Conservation (phyloP, 1,284 basidiomycete species). For the Neonothopanus nambi region DNA sequence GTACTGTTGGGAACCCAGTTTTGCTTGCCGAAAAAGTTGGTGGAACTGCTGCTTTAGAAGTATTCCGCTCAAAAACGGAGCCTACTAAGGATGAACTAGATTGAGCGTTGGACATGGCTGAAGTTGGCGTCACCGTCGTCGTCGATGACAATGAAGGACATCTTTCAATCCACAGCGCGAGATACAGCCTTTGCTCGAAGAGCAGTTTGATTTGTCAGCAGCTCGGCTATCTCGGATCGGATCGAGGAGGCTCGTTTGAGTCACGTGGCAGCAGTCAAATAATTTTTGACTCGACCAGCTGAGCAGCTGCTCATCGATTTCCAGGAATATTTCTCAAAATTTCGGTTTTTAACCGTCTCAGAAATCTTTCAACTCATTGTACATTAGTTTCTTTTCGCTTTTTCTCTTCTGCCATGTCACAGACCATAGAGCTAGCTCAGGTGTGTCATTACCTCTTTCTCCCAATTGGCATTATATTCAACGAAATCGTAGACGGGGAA, state of each 20-base stretch:
- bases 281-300: too few species aligned
- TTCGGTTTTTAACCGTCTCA: constrained; percentile 28
- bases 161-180: too few species aligned
- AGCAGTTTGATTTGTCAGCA: too few species aligned
- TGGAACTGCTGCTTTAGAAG: constrained; percentile 30
- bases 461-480: constrained; percentile 10
- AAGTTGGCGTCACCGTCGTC: too few species aligned
- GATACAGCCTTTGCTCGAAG: too few species aligned
- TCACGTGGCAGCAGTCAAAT: too few species aligned
- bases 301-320: too few species aligned
- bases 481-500: constrained; percentile 74
- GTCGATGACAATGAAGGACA: too few species aligned
- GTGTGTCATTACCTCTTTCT: constrained; percentile 29
- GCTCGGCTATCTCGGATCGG: too few species aligned
- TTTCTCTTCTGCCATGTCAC: constrained; percentile 39
- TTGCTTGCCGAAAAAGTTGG: constrained; percentile 29
- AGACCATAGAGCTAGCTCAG: constrained; percentile 58
- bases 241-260: too few species aligned
- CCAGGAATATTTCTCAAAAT: constrained; percentile 21
- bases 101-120: too few species aligned
- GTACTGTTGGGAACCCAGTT: constrained; percentile 58
- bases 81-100: constrained; percentile 34
- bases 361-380: constrained; percentile 27
- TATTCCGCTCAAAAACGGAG: constrained; percentile 58
- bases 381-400: constrained; percentile 22